These are phyloP conservation scores for Termitomyces bulborhizus DNA, from an alignment of 768 basidiomycete genomes.

Conservation along the genomic window DNA sequence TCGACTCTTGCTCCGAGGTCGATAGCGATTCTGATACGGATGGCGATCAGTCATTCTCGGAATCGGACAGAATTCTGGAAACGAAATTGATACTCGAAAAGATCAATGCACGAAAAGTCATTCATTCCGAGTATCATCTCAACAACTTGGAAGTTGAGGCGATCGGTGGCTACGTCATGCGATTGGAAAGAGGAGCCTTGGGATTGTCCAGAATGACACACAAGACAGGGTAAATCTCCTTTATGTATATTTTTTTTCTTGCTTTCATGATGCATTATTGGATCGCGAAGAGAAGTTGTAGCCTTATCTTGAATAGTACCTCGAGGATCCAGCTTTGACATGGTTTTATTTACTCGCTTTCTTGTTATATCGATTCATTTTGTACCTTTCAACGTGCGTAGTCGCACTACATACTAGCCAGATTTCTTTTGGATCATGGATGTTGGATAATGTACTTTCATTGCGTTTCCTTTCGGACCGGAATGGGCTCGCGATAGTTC, in stretches of 20 bases:
- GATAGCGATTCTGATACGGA: constrained; percentile 12
- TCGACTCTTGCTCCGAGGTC: not conserved
- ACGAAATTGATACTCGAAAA: constrained; percentile 56
- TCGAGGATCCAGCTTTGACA: not conserved
- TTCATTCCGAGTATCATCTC: constrained; percentile 62
- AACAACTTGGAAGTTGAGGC: constrained; percentile 66
- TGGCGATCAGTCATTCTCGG: constrained; percentile 20
- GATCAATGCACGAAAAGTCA: constrained; percentile 63
- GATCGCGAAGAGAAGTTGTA: not conserved
- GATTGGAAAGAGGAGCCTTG: constrained; percentile 47
- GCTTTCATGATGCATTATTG: too few relatives aligned
- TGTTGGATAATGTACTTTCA: not conserved
- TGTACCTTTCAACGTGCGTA: not conserved
- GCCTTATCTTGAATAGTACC: not conserved
- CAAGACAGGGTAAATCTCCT: not conserved
- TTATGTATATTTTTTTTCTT: not conserved
- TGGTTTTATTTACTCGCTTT: not conserved
- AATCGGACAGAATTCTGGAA: constrained; percentile 31
- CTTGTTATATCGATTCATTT: not conserved
- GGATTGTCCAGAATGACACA: constrained; percentile 34
- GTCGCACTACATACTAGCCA: not conserved
- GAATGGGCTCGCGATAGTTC: not conserved
- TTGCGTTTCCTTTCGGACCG: not conserved
- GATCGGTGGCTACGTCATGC: constrained; percentile 52
- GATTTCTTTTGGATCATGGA: not conserved